Conservation (phyloP, 768 basidiomycete species). For the Pulveroboletus sp. region DNA sequence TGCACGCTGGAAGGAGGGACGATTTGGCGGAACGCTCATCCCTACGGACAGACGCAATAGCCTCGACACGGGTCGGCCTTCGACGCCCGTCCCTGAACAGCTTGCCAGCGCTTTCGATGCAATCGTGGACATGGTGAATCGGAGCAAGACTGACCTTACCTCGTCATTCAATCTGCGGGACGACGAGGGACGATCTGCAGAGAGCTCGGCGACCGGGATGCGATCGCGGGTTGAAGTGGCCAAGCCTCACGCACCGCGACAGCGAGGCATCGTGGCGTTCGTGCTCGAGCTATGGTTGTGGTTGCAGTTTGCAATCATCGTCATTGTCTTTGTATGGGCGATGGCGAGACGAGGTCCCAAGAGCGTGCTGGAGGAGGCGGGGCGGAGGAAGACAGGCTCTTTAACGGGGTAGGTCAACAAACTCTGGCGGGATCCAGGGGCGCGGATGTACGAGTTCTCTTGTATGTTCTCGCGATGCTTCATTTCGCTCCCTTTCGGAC, state of each 20-base stretch:
- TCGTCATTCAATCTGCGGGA: constrained; percentile 11
- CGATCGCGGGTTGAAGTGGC: constrained; percentile 7
- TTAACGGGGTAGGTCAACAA: constrained; percentile 4
- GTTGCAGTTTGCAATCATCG: constrained; percentile 74
- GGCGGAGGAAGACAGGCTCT: constrained; percentile 25
- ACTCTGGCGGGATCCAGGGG: neutral
- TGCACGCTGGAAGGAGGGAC: constrained; percentile 53
- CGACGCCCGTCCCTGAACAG: constrained; percentile 37
- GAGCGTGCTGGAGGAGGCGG: constrained; percentile 52
- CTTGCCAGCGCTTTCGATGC: constrained; percentile 43
- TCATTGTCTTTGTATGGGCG: constrained; percentile 73
- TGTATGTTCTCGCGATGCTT: neutral
- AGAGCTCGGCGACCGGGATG: neutral
- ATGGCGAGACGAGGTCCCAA: constrained; percentile 78
- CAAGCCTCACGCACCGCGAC: constrained; percentile 20
- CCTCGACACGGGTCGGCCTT: constrained; percentile 21
- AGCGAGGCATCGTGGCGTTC: constrained; percentile 38
- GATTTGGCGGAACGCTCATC: constrained; percentile 41
- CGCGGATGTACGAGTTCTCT: constrained; percentile 2
- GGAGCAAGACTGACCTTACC: constrained; percentile 13
- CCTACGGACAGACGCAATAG: constrained; percentile 12
- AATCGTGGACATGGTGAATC: constrained; percentile 41
- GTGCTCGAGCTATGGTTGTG: constrained; percentile 79
- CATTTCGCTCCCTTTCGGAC: constrained; percentile 2
- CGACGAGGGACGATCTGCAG: constrained; percentile 2